phyloP scores from a whole-genome alignment of 225 moss, liverwort and hornwort genomes.

The Neckera pumila region DNA sequence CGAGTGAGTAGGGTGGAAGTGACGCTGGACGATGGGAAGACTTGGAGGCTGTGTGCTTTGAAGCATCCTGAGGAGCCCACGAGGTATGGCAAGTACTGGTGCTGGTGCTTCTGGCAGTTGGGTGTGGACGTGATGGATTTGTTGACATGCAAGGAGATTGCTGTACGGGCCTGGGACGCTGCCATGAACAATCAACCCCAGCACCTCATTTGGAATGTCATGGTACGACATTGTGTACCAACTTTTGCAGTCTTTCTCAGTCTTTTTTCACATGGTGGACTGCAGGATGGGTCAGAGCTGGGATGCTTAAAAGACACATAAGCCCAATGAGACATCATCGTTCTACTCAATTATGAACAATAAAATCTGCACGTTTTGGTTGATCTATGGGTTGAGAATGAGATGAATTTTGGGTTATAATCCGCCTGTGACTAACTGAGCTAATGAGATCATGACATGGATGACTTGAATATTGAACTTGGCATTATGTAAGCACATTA shows the following conservation, averaged over 20 bases:
- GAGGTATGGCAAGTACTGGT: slow-evolving; percentile 79
- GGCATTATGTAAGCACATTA: not conserved
- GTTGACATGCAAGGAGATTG: slow-evolving; percentile 63
- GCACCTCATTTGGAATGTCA: slow-evolving; percentile 85
- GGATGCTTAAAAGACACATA: not conserved
- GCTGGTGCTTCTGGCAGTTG: slow-evolving; percentile 89
- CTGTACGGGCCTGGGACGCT: slow-evolving; percentile 82
- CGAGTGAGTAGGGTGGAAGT: slow-evolving; percentile 70
- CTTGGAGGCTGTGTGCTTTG: slow-evolving; percentile 62
- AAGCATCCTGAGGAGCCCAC: slow-evolving; percentile 60
- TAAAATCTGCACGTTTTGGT: not conserved
- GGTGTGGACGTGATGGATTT: slow-evolving; percentile 61
- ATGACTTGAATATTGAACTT: not conserved
- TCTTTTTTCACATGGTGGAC: not conserved
- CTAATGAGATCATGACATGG: not conserved
- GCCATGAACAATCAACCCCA: slow-evolving; percentile 78
- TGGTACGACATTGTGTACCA: slow-evolving; percentile 23
- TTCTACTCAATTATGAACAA: not conserved
- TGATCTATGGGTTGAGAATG: not conserved
- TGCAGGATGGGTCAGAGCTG: not conserved
- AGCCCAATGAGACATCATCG: not conserved
- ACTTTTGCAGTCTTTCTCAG: not conserved
- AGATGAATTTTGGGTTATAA: not conserved
- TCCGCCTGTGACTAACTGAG: not conserved
- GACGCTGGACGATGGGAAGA: slow-evolving; percentile 57